Conservation (phyloP, 352 stramenopile species). For the Phytophthora megakarya region DNA sequence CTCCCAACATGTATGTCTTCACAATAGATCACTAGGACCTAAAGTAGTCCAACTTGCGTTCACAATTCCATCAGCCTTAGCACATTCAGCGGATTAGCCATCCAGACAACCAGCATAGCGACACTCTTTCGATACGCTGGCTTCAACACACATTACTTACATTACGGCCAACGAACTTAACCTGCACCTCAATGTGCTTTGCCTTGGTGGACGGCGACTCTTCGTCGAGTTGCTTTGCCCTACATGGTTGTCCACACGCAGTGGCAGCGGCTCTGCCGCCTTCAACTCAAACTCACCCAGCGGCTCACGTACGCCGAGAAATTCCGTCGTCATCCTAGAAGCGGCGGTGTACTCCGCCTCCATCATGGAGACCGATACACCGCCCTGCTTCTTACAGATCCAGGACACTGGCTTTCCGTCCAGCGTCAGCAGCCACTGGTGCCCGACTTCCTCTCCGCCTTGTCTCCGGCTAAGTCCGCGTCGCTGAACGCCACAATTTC, state of each 20-base stretch:
- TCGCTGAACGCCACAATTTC: not conserved
- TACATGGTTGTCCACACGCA: not conserved
- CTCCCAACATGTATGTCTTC: no score
- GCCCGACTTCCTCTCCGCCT: no score
- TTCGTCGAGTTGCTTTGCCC: not conserved
- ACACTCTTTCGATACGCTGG: not conserved
- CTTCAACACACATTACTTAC: conserved; percentile 1
- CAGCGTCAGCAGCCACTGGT: conserved; percentile 15
- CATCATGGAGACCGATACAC: conserved; percentile 19
- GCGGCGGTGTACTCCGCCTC: conserved; percentile 18
- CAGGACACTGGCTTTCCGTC: conserved; percentile 15
- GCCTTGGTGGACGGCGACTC: conserved; percentile 1
- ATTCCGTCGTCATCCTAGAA: not conserved
- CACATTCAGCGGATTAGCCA: not conserved
- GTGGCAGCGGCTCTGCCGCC: not conserved
- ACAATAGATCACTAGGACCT: not conserved
- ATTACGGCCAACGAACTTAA: conserved; percentile 16
- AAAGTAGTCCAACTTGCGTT: not conserved
- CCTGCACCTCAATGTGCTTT: conserved; percentile 22
- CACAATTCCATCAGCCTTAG: not conserved
- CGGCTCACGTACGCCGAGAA: not conserved
- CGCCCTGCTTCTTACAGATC: conserved; percentile 23
- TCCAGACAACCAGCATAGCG: conserved; percentile 5
- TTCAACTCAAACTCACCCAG: not conserved
- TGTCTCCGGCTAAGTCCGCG: not conserved